A percentile compares a stretch with the other conserved stretches of the same genome.
phyloP scores from a whole-genome alignment of 140 eudicot species.

The Oenanthe javanica region DNA sequence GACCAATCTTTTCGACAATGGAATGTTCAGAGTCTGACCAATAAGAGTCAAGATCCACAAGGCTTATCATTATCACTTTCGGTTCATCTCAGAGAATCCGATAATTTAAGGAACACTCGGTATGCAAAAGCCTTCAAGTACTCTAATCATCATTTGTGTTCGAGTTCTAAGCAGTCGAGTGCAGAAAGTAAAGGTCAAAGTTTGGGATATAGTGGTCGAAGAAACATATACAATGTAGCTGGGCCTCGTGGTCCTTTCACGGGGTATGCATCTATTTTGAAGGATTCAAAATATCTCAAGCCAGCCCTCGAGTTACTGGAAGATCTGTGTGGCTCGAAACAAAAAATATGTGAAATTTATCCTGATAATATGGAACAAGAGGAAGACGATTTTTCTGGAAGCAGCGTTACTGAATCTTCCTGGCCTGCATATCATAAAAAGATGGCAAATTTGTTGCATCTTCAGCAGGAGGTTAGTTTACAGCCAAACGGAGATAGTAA shows the following conservation, averaged over 20 bases:
- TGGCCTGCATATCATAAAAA: constrained; percentile 61
- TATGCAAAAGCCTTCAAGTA: constrained; percentile 18
- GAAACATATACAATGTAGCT: constrained; percentile 14
- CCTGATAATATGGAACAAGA: constrained; percentile 27
- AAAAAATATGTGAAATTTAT: constrained; percentile 17
- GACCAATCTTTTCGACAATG: constrained; percentile 14
- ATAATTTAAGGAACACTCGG: constrained; percentile 2
- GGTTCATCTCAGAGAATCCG: constrained; percentile 29
- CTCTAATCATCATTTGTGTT: constrained; percentile 17
- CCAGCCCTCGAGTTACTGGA: constrained; percentile 64
- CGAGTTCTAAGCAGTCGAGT: constrained; percentile 17
- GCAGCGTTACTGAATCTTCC: neutral
- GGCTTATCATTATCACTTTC: constrained; percentile 58
- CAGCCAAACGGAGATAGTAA: neutral
- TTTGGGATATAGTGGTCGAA: constrained; percentile 2
- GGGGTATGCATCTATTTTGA: constrained; percentile 66
- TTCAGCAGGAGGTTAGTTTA: constrained; percentile 75
- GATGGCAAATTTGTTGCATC: constrained; percentile 59
- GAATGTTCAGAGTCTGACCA: neutral
- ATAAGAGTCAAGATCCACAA: constrained; percentile 22
- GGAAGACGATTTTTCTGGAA: constrained; percentile 14
- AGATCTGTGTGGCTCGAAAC: constrained; percentile 39
- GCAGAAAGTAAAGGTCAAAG: constrained; percentile 7
- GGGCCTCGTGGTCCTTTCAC: constrained; percentile 92
- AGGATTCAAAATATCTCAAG: constrained; percentile 58